Conservation (phyloP, 2,329 filamentous ascomycete species). For the Proliferodiscus dingleyae region DNA sequence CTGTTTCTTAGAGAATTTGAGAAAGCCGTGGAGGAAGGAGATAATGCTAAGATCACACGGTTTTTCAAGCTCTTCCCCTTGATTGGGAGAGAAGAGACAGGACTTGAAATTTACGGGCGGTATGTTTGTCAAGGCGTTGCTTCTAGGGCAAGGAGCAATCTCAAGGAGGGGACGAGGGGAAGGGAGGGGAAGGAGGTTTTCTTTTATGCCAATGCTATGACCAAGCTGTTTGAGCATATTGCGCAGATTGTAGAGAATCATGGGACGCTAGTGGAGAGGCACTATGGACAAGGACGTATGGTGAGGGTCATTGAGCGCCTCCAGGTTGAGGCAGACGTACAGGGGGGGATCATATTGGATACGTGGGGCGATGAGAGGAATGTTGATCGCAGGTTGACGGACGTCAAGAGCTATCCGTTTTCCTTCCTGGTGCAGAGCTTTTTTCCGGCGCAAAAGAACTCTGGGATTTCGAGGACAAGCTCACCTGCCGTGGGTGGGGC, state of each 20-base stretch:
- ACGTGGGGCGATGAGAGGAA: conserved; percentile 89
- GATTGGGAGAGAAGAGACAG: conserved; percentile 82
- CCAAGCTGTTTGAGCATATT: conserved; percentile 94
- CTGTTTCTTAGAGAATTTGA: conserved; percentile 94
- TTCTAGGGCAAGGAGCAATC: conserved; percentile 70
- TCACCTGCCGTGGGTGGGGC: conserved; percentile 65
- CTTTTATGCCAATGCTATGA: conserved; percentile 88
- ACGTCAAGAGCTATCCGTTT: conserved; percentile 96
- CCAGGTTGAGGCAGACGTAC: conserved; percentile 91
- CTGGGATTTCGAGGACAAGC: conserved; percentile 62
- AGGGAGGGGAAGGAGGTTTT: conserved; percentile 67
- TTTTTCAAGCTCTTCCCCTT: conserved; percentile 98
- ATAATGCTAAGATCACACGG: conserved; percentile 82
- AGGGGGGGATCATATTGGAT: conserved; percentile 92
- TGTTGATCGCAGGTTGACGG: conserved; percentile 81
- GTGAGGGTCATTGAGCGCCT: conserved; percentile 86
- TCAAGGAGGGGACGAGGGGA: conserved; percentile 62
- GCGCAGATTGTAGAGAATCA: conserved; percentile 94
- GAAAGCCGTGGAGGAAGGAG: conserved; percentile 79
- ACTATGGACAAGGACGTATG: conserved; percentile 94
- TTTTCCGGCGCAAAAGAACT: conserved; percentile 61
- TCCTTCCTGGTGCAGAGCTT: conserved; percentile 97
- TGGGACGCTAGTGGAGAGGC: conserved; percentile 82
- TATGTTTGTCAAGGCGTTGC: conserved; percentile 97
- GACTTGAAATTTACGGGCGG: conserved; percentile 87